Evolutionary conservation across 108 stramenopile species (phyloP).

Genomic region (Fistulifera pelliculosa): DNA sequence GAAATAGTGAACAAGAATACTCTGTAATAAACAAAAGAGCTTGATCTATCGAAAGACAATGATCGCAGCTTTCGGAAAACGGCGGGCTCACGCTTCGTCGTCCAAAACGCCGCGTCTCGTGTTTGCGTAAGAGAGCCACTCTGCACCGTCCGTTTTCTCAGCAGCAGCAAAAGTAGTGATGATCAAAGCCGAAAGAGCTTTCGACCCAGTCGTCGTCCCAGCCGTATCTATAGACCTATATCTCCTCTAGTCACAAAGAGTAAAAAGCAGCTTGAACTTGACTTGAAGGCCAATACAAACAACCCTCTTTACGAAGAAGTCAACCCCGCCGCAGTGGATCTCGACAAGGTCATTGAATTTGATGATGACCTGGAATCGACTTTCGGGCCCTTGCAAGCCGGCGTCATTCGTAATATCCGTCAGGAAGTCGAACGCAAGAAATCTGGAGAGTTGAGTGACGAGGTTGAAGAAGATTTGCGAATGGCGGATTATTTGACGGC

Average conservation of each 20-base stretch:
- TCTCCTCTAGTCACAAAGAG: background rate
- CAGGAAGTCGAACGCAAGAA: background rate
- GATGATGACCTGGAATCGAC: constrained; percentile 1
- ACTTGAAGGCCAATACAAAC: background rate
- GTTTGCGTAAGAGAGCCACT: too few relatives aligned
- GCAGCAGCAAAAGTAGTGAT: too few relatives aligned
- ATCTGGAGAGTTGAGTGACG: background rate
- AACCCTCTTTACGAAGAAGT: background rate
- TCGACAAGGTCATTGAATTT: background rate
- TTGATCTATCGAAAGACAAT: too few relatives aligned
- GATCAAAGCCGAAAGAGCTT: constrained; percentile 2
- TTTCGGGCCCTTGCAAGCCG: constrained; percentile 5
- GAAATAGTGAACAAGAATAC: too few relatives aligned
- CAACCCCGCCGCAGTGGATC: background rate
- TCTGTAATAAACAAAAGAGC: too few relatives aligned
- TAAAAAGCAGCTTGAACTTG: background rate
- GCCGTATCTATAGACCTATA: constrained; percentile 3
- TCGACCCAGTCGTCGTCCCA: constrained; percentile 11
- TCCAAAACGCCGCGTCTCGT: too few relatives aligned
- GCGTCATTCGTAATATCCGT: background rate
- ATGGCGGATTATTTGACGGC: constrained; percentile 62
- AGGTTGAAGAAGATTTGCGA: constrained; percentile 40
- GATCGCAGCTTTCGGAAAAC: too few relatives aligned
- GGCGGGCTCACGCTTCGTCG: too few relatives aligned
- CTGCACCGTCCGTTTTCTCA: too few relatives aligned